Evolutionary conservation across 768 basidiomycete species (phyloP).

Genomic region (Auricularia heimuer): DNA sequence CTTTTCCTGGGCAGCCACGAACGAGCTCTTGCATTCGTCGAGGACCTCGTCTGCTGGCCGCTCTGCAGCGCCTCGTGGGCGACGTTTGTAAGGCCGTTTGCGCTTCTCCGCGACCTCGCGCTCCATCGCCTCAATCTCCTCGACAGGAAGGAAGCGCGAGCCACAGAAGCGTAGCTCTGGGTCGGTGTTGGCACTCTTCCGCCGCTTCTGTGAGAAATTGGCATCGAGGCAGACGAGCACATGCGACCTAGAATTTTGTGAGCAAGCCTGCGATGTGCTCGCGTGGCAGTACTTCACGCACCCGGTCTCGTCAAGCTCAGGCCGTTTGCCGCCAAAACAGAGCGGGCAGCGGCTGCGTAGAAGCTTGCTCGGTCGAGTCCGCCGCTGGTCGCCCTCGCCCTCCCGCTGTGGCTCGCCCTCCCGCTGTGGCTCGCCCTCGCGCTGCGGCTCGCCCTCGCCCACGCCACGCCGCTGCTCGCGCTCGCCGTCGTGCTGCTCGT

Average conservation of each 20-base stretch:
- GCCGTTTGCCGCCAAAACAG: conserved; percentile 2
- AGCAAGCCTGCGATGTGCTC: no score
- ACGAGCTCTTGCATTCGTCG: conserved; percentile 4
- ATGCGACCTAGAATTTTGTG: neutral
- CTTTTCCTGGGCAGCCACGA: conserved; percentile 6
- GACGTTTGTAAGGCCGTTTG: neutral
- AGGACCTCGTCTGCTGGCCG: conserved; percentile 3
- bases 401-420: no score
- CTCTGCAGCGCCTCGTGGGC: neutral
- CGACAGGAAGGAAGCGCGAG: neutral
- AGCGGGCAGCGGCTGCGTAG: conserved; percentile 1
- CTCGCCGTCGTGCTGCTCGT: no score
- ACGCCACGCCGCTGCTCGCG: no score
- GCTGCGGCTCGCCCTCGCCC: no score
- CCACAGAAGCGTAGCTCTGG: neutral
- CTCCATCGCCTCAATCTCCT: neutral
- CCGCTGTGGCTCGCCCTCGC: no score
- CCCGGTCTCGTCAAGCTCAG: neutral
- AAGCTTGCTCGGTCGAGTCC: no score
- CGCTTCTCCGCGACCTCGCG: neutral
- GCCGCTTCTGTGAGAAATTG: conserved; percentile 4
- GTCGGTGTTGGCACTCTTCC: neutral
- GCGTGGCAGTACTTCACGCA: no score
- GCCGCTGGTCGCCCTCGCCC: no score
- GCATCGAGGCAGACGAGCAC: conserved; percentile 5